phyloP scores from a whole-genome alignment of 257 asterid species.

The Solanum lignicaule region DNA sequence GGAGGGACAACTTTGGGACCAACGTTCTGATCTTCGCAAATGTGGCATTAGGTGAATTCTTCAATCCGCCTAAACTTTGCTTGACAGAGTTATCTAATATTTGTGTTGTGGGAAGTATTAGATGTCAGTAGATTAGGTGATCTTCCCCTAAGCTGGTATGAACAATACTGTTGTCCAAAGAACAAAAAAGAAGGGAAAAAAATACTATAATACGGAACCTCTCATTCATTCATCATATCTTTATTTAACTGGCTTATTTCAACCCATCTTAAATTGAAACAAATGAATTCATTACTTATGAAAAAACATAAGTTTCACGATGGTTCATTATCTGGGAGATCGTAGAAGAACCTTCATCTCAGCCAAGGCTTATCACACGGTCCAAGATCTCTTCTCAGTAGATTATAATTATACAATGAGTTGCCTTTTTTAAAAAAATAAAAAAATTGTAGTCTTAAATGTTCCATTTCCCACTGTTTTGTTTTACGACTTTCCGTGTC shows the following conservation, averaged over 20 bases:
- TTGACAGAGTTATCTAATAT: not conserved
- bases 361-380: not conserved
- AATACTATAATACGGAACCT: not conserved
- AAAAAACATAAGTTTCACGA: not conserved
- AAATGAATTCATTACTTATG: not conserved
- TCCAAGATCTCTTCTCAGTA: not conserved
- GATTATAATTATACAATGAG: not conserved
- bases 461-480: not conserved
- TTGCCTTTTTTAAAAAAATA: not conserved
- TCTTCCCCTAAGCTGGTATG: not conserved
- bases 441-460: not conserved
- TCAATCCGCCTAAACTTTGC: not conserved
- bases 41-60: not conserved
- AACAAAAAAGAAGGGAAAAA: not conserved
- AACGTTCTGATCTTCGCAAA: not conserved
- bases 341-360: not conserved
- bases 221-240: not conserved
- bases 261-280: not conserved
- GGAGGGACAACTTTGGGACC: not conserved
- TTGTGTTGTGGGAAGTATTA: not conserved
- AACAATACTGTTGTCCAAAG: not conserved
- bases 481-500: not conserved
- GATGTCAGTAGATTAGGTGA: not conserved
- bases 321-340: not conserved
- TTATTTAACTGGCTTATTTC: not conserved